Evolutionary conservation across 2,329 filamentous ascomycete genomes (phyloP).

Genomic region (Trichoderma oligosporum): DNA sequence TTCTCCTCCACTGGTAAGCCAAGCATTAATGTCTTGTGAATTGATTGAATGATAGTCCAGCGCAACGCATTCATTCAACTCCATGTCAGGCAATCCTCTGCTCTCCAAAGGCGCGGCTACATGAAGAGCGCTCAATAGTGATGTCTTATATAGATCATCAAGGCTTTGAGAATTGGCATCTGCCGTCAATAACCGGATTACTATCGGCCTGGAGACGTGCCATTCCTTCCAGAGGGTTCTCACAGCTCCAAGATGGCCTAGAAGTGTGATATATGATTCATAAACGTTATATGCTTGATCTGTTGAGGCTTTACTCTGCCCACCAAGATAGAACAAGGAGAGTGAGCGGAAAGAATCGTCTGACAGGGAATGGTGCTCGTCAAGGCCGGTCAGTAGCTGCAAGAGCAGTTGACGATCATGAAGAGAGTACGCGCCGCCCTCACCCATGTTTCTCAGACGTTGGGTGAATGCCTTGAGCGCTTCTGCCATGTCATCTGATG

Average conservation of each 20-base stretch:
- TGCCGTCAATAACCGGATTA: background rate
- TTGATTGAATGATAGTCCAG: conserved; percentile 25
- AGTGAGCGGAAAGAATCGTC: conserved; percentile 29
- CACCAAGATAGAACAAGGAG: conserved; percentile 19
- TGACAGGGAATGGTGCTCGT: conserved; percentile 23
- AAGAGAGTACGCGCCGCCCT: background rate
- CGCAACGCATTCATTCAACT: conserved; percentile 22
- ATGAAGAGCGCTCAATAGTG: conserved; percentile 15
- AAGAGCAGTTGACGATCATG: conserved; percentile 28
- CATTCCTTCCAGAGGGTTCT: conserved; percentile 34
- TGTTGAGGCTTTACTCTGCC: background rate
- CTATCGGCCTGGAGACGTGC: conserved; percentile 19
- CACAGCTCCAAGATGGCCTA: conserved; percentile 32
- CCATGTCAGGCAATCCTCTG: conserved; percentile 1
- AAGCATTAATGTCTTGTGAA: conserved; percentile 12
- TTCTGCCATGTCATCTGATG: conserved; percentile 24
- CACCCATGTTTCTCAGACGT: background rate
- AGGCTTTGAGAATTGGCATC: background rate
- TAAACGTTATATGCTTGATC: conserved; percentile 23
- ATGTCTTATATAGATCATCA: conserved; percentile 12
- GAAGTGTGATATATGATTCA: conserved; percentile 28
- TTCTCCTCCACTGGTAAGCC: background rate
- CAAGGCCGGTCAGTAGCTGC: conserved; percentile 30
- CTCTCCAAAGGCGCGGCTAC: conserved; percentile 11
- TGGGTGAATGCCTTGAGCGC: conserved; percentile 23